phyloP scores from a whole-genome alignment of 169 alveolate species.

The Babesia bigemina region DNA sequence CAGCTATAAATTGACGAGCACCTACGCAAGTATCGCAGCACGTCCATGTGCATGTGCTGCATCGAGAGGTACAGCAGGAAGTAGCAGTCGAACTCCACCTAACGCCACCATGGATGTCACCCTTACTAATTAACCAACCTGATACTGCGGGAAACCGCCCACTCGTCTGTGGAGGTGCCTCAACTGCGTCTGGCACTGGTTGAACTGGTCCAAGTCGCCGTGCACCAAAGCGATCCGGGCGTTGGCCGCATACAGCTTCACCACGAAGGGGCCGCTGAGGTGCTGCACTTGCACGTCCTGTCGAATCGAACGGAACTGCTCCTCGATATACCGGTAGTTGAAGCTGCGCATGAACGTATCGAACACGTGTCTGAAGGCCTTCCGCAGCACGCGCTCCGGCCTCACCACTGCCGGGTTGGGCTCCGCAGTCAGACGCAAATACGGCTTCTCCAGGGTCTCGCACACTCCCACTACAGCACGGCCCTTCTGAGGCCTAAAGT shows the following conservation, averaged over 20 bases:
- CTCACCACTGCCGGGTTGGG: constrained; percentile 65
- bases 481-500: constrained; percentile 38
- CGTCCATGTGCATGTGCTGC: constrained; percentile 74
- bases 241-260: constrained; percentile 90
- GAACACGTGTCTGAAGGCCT: constrained; percentile 70
- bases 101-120: not conserved
- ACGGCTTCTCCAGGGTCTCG: constrained; percentile 58
- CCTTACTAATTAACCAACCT: not conserved
- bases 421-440: constrained; percentile 60
- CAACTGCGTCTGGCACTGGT: constrained; percentile 92
- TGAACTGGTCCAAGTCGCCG: constrained; percentile 91
- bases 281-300: constrained; percentile 93
- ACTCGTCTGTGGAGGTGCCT: constrained; percentile 72
- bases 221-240: constrained; percentile 91
- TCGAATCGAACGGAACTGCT: constrained; percentile 89
- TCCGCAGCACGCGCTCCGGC: constrained; percentile 57
- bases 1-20: not conserved
- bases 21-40: constrained; percentile 51
- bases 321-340: constrained; percentile 85
- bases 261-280: constrained; percentile 84
- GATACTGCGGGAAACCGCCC: constrained; percentile 4
- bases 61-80: constrained; percentile 69
- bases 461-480: constrained; percentile 40
- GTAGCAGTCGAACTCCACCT: constrained; percentile 69
- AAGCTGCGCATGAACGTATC: constrained; percentile 67